Evolutionary conservation across 2,329 filamentous ascomycete genomes (phyloP).

Genomic region (Sclerotinia minor): DNA sequence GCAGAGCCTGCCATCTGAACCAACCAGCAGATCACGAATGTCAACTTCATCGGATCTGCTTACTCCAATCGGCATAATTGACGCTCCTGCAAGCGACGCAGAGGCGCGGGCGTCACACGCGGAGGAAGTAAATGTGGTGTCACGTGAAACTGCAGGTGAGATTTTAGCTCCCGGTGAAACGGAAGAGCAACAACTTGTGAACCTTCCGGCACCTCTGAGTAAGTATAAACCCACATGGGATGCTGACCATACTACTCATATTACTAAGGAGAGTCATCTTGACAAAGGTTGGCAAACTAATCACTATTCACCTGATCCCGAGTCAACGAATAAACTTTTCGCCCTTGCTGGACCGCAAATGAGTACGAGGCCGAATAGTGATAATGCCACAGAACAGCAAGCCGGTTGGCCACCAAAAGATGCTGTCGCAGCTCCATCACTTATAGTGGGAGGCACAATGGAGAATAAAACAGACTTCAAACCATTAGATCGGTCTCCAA

Average conservation of each 20-base stretch:
- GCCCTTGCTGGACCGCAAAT: conserved; percentile 16
- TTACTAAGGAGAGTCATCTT: conserved; percentile 43
- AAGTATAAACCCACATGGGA: conserved; percentile 44
- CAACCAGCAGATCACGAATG: background rate
- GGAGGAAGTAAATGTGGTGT: conserved; percentile 13
- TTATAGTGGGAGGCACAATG: conserved; percentile 13
- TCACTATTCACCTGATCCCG: background rate
- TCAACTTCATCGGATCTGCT: conserved; percentile 13
- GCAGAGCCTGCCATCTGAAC: conserved; percentile 17
- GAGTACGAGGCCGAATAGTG: conserved; percentile 33
- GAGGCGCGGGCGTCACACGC: background rate
- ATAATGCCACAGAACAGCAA: conserved; percentile 31
- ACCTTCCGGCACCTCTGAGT: conserved; percentile 40
- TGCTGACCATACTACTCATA: conserved; percentile 42
- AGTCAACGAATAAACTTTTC: background rate
- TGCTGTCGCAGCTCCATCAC: background rate
- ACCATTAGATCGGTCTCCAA: background rate
- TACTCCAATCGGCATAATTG: conserved; percentile 6
- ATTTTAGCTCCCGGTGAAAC: conserved; percentile 27
- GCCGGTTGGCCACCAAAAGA: too few species aligned
- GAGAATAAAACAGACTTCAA: background rate
- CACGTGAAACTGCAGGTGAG: conserved; percentile 26
- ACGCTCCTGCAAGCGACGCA: background rate
- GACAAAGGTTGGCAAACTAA: conserved; percentile 37
- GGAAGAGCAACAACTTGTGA: conserved; percentile 20